Percentiles rank a stretch among this genome's conserved stretches.
phyloP scores from a whole-genome alignment of 805 yeast genomes.

The Teunomyces tritomae region DNA sequence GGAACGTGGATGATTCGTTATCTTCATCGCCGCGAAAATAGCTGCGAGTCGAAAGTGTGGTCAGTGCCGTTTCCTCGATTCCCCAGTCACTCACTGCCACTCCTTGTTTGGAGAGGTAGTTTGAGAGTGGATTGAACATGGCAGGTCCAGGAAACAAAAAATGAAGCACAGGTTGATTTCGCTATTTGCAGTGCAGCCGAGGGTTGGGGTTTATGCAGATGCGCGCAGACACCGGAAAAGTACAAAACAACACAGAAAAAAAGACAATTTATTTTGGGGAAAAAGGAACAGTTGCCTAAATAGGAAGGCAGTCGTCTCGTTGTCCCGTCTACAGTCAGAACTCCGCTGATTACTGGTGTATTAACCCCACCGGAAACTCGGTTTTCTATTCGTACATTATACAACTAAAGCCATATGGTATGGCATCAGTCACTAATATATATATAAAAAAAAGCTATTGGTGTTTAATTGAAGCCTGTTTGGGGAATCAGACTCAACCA shows the following conservation, averaged over 20 bases:
- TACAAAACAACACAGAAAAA: background rate
- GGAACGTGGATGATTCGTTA: background rate
- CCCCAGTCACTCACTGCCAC: conserved; percentile 35
- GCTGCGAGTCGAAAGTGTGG: conserved; percentile 9
- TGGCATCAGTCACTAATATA: too few relatives aligned
- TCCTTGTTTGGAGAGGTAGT: conserved; percentile 15
- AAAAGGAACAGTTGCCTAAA: too few relatives aligned
- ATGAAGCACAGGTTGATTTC: background rate
- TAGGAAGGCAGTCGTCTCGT: too few relatives aligned
- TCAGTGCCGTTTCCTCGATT: conserved; percentile 23
- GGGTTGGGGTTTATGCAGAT: background rate
- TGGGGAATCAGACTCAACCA: conserved; percentile 33
- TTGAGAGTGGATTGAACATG: conserved; percentile 24
- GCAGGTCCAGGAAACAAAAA: conserved; percentile 8
- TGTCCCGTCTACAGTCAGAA: background rate
- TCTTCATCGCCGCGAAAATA: background rate
- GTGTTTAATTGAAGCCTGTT: conserved; percentile 23
- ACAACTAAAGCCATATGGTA: too few relatives aligned
- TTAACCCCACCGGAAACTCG: too few relatives aligned
- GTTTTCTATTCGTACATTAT: background rate
- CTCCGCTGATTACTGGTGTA: too few relatives aligned
- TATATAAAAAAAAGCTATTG: too few relatives aligned
- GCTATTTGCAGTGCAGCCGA: background rate
- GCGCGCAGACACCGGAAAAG: too few relatives aligned
- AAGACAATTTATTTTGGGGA: too few relatives aligned